Percentiles rank a stretch among this genome's conserved stretches.
Conservation (phyloP, 805 yeast species). For the Sugiyamaella floridensis region DNA sequence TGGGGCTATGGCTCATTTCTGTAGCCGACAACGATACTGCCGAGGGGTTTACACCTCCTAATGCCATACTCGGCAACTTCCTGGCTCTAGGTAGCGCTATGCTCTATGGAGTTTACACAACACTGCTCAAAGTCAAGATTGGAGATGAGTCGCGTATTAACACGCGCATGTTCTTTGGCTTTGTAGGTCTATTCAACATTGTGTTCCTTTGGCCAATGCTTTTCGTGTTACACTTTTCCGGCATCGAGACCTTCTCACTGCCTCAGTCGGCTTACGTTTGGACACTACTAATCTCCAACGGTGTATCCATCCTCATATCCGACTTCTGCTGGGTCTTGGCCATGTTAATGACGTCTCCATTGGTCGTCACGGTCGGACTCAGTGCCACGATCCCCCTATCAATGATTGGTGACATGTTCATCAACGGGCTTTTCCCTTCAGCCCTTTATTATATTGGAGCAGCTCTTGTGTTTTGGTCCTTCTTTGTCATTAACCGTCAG, state of each 20-base stretch:
- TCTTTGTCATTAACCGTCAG: constrained; percentile 72
- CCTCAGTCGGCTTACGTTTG: constrained; percentile 53
- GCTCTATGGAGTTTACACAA: constrained; percentile 88
- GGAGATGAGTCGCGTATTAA: constrained; percentile 68
- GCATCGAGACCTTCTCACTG: constrained; percentile 63
- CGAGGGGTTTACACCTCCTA: constrained; percentile 19
- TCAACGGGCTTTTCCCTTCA: constrained; percentile 59
- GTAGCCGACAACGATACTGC: constrained; percentile 33
- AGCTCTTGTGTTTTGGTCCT: constrained; percentile 67
- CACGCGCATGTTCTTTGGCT: constrained; percentile 87
- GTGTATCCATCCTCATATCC: constrained; percentile 71
- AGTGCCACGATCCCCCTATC: constrained; percentile 92
- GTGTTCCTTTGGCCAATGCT: constrained; percentile 78
- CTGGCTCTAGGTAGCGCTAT: constrained; percentile 80
- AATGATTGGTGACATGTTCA: constrained; percentile 78
- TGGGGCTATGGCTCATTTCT: constrained; percentile 78
- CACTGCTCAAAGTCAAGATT: constrained; percentile 67
- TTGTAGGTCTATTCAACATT: constrained; percentile 80
- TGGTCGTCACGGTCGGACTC: constrained; percentile 92
- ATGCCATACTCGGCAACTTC: constrained; percentile 53
- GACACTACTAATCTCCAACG: constrained; percentile 53
- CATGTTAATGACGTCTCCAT: constrained; percentile 84
- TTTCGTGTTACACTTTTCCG: constrained; percentile 52
- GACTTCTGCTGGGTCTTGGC: constrained; percentile 97
- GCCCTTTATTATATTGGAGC: constrained; percentile 74